A percentile compares a stretch with the other conserved stretches of the same genome.
These are phyloP conservation scores for Linaria vulgaris DNA, from an alignment of 257 asterid species.

Conservation along the genomic window DNA sequence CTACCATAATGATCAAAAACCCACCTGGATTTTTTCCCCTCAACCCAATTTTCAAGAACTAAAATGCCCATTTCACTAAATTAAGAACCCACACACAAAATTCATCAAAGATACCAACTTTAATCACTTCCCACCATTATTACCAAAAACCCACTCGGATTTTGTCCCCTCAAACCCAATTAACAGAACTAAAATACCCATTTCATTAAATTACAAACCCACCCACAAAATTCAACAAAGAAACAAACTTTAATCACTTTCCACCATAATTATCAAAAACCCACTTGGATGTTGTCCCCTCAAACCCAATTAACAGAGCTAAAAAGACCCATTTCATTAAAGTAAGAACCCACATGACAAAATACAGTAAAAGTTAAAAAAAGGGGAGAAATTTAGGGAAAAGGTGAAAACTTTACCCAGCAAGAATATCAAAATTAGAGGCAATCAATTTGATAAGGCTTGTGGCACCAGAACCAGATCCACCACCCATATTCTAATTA, in stretches of 20 bases:
- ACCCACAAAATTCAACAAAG: not conserved
- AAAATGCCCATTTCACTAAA: not conserved
- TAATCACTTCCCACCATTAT: not conserved
- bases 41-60: not conserved
- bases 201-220: constrained; percentile 1
- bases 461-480: constrained; percentile 76
- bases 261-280: not conserved
- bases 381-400: not conserved
- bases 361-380: not conserved
- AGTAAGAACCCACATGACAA: not conserved
- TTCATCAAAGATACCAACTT: not conserved
- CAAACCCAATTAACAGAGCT: not conserved
- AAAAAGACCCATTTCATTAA: not conserved
- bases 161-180: not conserved
- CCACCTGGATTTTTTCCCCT: not conserved
- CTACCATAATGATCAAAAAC: not conserved
- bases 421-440: constrained; percentile 70
- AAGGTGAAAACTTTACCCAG: constrained; percentile 48
- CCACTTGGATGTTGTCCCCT: not conserved
- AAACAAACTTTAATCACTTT: not conserved
- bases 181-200: not conserved
- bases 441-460: constrained; percentile 60
- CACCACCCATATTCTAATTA: constrained; percentile 10
- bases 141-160: constrained; percentile 4
- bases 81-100: not conserved